A percentile compares a stretch with the other conserved stretches of the same genome.
Conservation (phyloP, 1,284 basidiomycete species). For the Puccinia horiana region DNA sequence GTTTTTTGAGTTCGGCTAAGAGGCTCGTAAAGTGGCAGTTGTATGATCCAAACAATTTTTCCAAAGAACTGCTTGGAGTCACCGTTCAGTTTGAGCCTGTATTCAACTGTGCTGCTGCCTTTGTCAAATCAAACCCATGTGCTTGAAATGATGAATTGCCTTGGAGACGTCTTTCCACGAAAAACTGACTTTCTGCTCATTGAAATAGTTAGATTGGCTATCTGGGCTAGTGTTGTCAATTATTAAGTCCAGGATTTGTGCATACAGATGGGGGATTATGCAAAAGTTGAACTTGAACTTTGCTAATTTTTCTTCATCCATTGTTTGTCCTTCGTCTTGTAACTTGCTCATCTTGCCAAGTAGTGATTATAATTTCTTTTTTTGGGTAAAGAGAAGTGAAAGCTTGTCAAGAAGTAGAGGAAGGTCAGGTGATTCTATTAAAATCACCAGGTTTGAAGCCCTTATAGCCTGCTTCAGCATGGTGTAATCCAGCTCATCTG, state of each 20-base stretch:
- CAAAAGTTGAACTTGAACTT: conserved; percentile 4
- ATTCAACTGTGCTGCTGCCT: conserved; percentile 31
- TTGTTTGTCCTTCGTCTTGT: not conserved
- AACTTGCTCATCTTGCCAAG: no score
- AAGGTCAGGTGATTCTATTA: conserved; percentile 8
- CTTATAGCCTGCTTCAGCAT: conserved; percentile 28
- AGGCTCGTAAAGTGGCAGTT: not conserved
- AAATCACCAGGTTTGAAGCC: conserved; percentile 6
- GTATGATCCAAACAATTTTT: conserved; percentile 19
- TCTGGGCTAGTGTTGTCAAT: no score
- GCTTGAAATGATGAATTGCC: not conserved
- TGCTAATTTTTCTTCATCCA: not conserved
- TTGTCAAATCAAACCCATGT: conserved; percentile 15
- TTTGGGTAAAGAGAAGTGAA: conserved; percentile 2
- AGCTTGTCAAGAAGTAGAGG: conserved; percentile 11
- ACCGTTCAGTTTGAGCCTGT: not conserved
- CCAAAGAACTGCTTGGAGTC: not conserved
- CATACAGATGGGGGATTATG: no score
- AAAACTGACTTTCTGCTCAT: conserved; percentile 4
- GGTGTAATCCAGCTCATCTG: conserved; percentile 26
- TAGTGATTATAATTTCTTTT: conserved; percentile 30
- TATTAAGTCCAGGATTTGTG: no score
- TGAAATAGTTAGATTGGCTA: conserved; percentile 4
- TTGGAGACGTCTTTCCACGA: not conserved
- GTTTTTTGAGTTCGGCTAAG: no score